Base-by-base conservation (phyloP, 805 yeast species). In the Starmerella potacharoeniae region DNA sequence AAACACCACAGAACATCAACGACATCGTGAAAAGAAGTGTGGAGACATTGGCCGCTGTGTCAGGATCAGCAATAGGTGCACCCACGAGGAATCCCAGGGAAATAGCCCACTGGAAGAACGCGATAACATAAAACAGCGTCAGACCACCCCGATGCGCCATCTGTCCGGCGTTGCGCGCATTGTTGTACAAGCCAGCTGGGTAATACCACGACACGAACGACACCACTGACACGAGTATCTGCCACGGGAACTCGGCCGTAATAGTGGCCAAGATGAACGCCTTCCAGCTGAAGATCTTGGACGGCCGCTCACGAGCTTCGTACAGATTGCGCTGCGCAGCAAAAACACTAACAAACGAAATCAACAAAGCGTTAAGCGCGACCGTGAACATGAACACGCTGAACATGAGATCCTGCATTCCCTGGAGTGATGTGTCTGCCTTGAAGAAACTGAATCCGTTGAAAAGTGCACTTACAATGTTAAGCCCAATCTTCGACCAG, bases 271-370 rank as follows among this genome's bases (percentile, higher is more conserved):
- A 50, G 49, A 82, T 64, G 68, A 84, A 67, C 42, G 77, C 68
- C 31, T 80, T 72, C 90, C 90, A 84, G 63, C 82, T 84, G 71
- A 80, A 84, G 42, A 86, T 84, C 64, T 83, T 83, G 5, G 86
- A 81, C 56, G 81, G 77, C 22, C 80, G 74, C 65, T 84, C 91
- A 64, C 91, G 75, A 13, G 78, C 85, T 67, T 84, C 90, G 64
- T 70, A 84, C 42, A 83, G 66, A 55, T 80, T 83, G 63, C 89
- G 75, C 22, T 81, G 73, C 17, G 69, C 71, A 46, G 78, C 74
- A 30, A 83, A 83, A 54, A 76, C 75, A 28, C 76, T 81, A 64
- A 81, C 84, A 53, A 80, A 75, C 68, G 83, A 87, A 63, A 83
- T 80, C 61, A 78, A 71, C 45, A 77, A 65, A 16, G 86, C 81